These are phyloP conservation scores for Suhomyces xylopsoci DNA, from an alignment of 805 yeast species.

Conservation along the genomic window DNA sequence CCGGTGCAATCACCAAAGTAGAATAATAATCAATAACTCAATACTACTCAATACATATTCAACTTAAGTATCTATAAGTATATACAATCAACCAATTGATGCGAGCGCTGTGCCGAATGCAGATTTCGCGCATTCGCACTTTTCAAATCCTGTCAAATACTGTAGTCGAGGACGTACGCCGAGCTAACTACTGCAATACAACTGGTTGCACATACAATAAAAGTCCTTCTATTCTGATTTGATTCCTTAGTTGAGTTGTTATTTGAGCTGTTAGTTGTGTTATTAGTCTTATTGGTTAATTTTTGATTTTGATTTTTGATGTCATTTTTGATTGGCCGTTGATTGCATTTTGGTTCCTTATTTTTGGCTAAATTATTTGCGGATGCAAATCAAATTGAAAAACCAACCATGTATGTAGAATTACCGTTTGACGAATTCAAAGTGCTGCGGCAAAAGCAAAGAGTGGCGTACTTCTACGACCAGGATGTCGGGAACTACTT, in stretches of 20 bases:
- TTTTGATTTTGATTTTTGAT: background rate
- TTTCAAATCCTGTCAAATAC: background rate
- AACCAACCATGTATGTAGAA: slow-evolving; percentile 19
- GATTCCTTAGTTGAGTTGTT: no score
- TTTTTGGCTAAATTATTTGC: background rate
- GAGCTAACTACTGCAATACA: no score
- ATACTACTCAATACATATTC: no score
- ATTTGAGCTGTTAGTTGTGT: no score
- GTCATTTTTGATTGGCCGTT: background rate
- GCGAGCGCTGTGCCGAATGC: background rate
- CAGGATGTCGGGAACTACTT: slow-evolving; percentile 29
- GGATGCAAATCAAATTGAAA: background rate
- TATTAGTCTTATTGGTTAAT: no score
- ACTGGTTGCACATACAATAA: no score
- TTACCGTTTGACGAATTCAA: slow-evolving; percentile 27
- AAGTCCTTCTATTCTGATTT: no score
- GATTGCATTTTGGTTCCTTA: background rate
- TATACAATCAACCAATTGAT: no score
- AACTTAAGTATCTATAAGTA: no score
- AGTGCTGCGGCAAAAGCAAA: slow-evolving; percentile 19
- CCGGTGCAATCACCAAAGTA: slow-evolving; percentile 30
- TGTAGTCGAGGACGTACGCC: no score
- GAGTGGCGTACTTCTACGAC: slow-evolving; percentile 28
- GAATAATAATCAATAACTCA: no score
- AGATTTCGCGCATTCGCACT: background rate